Conservation (phyloP, 257 asterid species). For the Knoxia roxburghii region DNA sequence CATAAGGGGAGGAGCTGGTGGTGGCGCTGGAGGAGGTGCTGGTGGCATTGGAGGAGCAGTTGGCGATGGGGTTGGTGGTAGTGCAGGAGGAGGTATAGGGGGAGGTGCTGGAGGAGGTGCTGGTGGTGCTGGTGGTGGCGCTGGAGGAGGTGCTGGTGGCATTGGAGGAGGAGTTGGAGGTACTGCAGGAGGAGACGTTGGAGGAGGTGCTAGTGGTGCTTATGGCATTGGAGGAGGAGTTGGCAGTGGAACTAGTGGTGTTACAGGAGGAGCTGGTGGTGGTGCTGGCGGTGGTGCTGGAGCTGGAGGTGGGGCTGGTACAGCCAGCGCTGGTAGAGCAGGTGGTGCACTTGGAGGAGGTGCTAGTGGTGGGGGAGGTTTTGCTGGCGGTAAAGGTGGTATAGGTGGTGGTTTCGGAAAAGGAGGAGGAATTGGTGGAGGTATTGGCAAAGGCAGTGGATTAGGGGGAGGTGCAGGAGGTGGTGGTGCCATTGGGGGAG, state of each 20-base stretch:
- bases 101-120: not conserved
- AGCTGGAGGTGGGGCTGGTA: no score
- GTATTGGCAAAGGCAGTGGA: not conserved
- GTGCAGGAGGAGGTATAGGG: not conserved
- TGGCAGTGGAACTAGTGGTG: not conserved
- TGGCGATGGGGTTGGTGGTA: constrained; percentile 9
- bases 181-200: not conserved
- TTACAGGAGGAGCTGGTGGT: not conserved
- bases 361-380: not conserved
- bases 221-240: not conserved
- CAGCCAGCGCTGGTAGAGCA: no score
- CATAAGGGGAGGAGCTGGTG: constrained; percentile 16
- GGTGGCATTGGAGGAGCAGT: constrained; percentile 2
- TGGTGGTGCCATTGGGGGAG: not conserved
- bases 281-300: no score
- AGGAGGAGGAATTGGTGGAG: no score
- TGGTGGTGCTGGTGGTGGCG: not conserved
- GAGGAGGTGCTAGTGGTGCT: not conserved
- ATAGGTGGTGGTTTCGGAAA: no score
- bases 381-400: not conserved
- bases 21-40: not conserved
- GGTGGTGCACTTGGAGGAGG: not conserved
- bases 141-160: not conserved
- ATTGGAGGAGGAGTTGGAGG: not conserved
- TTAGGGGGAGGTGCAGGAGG: not conserved